phyloP scores from a whole-genome alignment of 202 grass and related monocot genomes.

The Panicum hallii region DNA sequence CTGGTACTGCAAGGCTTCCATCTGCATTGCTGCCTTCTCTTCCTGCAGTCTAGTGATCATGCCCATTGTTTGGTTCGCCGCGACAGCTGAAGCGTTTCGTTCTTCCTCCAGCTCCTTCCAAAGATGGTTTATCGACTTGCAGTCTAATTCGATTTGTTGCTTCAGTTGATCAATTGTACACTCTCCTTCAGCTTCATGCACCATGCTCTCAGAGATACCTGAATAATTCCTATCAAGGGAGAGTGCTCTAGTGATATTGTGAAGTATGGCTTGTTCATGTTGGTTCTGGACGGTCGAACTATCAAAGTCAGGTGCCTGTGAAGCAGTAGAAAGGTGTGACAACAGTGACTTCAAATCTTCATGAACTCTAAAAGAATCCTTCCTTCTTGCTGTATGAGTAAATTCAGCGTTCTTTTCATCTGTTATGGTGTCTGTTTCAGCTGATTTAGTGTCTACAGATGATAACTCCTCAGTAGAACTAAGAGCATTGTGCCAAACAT shows the following conservation, averaged over 20 bases:
- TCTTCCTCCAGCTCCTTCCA: slow-evolving; percentile 94
- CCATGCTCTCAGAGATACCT: slow-evolving; percentile 59
- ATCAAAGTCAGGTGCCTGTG: slow-evolving; percentile 47
- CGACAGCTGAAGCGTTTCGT: slow-evolving; percentile 81
- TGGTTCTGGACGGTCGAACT: slow-evolving; percentile 59
- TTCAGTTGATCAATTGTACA: slow-evolving; percentile 61
- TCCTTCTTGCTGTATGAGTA: slow-evolving; percentile 40
- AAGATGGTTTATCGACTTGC: slow-evolving; percentile 70
- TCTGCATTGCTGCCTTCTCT: slow-evolving; percentile 88
- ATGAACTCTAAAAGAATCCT: slow-evolving; percentile 63
- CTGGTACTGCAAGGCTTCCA: slow-evolving; percentile 78
- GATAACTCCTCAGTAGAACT: slow-evolving; percentile 4
- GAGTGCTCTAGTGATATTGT: slow-evolving; percentile 77
- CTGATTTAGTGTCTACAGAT: not conserved
- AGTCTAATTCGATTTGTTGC: slow-evolving; percentile 71
- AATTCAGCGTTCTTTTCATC: slow-evolving; percentile 39
- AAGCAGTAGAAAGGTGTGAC: slow-evolving; percentile 69
- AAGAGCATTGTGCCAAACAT: slow-evolving; percentile 55
- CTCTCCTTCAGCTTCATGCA: slow-evolving; percentile 65
- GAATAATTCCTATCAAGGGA: slow-evolving; percentile 70
- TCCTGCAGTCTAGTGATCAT: slow-evolving; percentile 98
- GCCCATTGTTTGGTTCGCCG: slow-evolving; percentile 85
- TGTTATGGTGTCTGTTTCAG: slow-evolving; percentile 21
- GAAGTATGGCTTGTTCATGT: slow-evolving; percentile 60
- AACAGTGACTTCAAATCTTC: slow-evolving; percentile 79